These are phyloP conservation scores for Phytophthora idaei DNA, from an alignment of 352 stramenopile genomes.

Conservation along the genomic window DNA sequence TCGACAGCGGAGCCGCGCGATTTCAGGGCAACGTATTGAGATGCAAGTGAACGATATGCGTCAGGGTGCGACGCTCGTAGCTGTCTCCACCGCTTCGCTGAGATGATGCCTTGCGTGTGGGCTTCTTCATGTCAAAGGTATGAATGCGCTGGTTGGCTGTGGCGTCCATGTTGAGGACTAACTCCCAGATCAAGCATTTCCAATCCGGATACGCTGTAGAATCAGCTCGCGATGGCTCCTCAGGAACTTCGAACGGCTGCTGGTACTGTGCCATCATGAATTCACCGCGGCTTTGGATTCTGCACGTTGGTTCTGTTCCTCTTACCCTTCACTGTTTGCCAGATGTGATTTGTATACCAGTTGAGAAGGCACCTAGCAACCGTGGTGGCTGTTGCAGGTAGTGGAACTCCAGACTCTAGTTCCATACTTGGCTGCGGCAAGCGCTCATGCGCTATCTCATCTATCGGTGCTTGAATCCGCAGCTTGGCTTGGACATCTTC, in stretches of 20 bases:
- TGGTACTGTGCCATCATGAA: not conserved
- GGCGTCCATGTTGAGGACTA: not conserved
- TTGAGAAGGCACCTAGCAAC: slow-evolving; percentile 6
- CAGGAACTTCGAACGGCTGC: not conserved
- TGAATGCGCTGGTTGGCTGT: slow-evolving; percentile 2
- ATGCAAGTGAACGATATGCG: not conserved
- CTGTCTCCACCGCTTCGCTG: slow-evolving; percentile 1
- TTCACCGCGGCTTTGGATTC: not conserved
- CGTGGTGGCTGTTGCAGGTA: not conserved
- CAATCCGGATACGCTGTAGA: not conserved
- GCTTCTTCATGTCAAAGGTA: slow-evolving; percentile 9
- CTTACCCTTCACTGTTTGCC: slow-evolving; percentile 13
- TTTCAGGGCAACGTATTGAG: not conserved
- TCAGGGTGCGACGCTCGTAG: not conserved
- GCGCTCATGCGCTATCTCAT: not conserved
- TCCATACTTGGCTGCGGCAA: not conserved
- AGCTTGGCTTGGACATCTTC: not conserved
- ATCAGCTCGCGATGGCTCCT: not conserved
- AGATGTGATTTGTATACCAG: slow-evolving; percentile 13
- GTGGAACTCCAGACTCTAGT: not conserved
- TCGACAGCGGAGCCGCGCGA: not conserved
- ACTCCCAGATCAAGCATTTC: not conserved
- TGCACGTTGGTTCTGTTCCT: not conserved
- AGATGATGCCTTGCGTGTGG: slow-evolving; percentile 7
- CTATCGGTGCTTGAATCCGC: not conserved